A percentile compares a stretch with the other conserved stretches of the same genome.
phyloP scores from a whole-genome alignment of 2,329 filamentous ascomycete genomes.

The Xylariales sp. region DNA sequence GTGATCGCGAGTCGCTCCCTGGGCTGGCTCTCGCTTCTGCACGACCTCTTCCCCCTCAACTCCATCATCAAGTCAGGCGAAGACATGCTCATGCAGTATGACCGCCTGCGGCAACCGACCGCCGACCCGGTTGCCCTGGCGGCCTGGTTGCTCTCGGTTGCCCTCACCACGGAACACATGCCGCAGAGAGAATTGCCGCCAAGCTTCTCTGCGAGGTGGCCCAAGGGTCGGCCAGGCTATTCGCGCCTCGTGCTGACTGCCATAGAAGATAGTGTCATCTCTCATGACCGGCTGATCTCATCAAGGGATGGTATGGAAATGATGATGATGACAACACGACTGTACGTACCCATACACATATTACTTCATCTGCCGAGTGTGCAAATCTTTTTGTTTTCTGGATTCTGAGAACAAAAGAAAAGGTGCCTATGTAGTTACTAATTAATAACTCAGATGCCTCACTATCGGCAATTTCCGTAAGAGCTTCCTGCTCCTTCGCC shows the following conservation, averaged over 20 bases:
- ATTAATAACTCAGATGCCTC: too few species aligned
- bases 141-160: slow-evolving; percentile 1
- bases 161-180: neutral
- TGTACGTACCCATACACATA: too few species aligned
- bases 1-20: neutral
- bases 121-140: neutral
- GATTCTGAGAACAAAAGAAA: too few species aligned
- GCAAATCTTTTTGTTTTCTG: too few species aligned
- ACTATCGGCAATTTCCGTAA: neutral
- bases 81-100: neutral
- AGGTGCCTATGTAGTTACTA: too few species aligned
- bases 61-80: neutral
- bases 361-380: too few species aligned
- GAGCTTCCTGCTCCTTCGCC: neutral
- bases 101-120: neutral
- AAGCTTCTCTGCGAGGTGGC: neutral
- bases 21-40: neutral
- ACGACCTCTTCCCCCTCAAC: slow-evolving; percentile 1
- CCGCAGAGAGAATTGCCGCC: neutral
- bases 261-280: neutral
- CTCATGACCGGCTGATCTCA: neutral
- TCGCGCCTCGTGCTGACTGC: neutral
- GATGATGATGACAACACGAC: neutral
- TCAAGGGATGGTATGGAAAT: neutral
- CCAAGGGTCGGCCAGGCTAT: neutral